phyloP scores from a whole-genome alignment of 352 stramenopile species.

The Phytophthora pinifolia region DNA sequence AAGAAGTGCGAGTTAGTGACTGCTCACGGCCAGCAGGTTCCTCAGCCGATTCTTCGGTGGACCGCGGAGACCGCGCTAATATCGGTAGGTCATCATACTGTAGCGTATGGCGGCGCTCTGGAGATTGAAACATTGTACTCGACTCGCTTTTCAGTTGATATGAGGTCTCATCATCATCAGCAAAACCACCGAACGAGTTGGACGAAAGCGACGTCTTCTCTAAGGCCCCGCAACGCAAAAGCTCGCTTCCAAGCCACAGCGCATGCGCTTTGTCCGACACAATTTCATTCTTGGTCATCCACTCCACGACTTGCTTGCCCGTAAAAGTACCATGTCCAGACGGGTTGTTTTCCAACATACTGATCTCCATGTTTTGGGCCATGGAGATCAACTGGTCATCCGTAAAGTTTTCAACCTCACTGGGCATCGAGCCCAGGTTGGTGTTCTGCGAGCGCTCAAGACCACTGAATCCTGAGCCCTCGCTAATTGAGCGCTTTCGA shows the following conservation, averaged over 20 bases:
- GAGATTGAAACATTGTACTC: constrained; percentile 34
- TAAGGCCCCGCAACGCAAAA: constrained; percentile 61
- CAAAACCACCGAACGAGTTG: constrained; percentile 32
- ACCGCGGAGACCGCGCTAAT: constrained; percentile 14
- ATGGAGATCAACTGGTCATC: constrained; percentile 76
- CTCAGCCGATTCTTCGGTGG: constrained; percentile 13
- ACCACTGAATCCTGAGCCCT: constrained; percentile 39
- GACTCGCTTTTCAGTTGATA: constrained; percentile 46
- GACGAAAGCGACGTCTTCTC: constrained; percentile 37
- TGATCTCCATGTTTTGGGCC: constrained; percentile 72
- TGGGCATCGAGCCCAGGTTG: constrained; percentile 35
- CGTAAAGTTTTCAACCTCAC: constrained; percentile 77
- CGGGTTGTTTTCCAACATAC: constrained; percentile 44
- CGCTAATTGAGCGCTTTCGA: constrained; percentile 57
- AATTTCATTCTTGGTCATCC: constrained; percentile 83
- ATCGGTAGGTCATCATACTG: constrained; percentile 20
- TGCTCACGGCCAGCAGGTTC: constrained; percentile 15
- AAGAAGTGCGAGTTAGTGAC: constrained; percentile 28
- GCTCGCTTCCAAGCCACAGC: constrained; percentile 71
- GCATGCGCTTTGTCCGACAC: constrained; percentile 70
- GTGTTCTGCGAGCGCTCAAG: constrained; percentile 30
- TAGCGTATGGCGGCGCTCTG: constrained; percentile 20
- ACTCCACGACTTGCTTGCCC: constrained; percentile 59
- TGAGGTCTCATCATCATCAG: constrained; percentile 29
- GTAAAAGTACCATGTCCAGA: constrained; percentile 53